Conservation (phyloP, 2,329 filamentous ascomycete genomes). For the Colletotrichum chlorophyti region DNA sequence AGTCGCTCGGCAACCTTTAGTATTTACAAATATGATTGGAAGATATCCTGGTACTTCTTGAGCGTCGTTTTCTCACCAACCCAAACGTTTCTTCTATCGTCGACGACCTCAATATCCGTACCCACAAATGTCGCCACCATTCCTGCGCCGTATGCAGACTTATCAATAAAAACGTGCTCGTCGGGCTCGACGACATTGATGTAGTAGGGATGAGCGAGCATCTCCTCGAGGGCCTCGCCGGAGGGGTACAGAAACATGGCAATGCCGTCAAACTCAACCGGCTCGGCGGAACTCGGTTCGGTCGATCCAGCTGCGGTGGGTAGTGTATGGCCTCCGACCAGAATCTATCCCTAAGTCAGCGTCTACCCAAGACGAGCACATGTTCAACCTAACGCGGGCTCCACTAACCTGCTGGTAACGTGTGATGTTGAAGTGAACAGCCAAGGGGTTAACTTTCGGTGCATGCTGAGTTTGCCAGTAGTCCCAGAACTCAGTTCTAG, state of each 20-base stretch:
- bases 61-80: constrained; percentile 26
- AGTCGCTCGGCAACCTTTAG: too few relatives aligned
- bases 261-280: constrained; percentile 37
- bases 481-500: constrained; percentile 36
- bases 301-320: constrained; percentile 32
- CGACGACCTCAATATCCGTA: constrained; percentile 34
- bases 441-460: constrained; percentile 36
- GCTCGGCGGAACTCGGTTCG: constrained; percentile 29
- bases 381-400: neutral
- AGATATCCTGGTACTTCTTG: constrained; percentile 33
- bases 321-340: constrained; percentile 34
- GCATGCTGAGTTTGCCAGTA: constrained; percentile 40
- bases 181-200: constrained; percentile 36
- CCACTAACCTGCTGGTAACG: constrained; percentile 37
- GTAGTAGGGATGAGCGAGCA: constrained; percentile 39
- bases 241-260: constrained; percentile 38
- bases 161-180: constrained; percentile 38
- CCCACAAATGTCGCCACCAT: constrained; percentile 38
- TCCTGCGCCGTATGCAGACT: constrained; percentile 33
- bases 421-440: constrained; percentile 35
- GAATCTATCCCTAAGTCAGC: constrained; percentile 29
- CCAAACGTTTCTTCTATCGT: constrained; percentile 34
- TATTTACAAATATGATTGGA: constrained; percentile 28
- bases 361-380: neutral
- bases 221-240: constrained; percentile 30